Percentiles rank a stretch among this genome's conserved stretches.
These are phyloP conservation scores for Candida wancherniae DNA, from an alignment of 805 yeast species.

Conservation along the genomic window DNA sequence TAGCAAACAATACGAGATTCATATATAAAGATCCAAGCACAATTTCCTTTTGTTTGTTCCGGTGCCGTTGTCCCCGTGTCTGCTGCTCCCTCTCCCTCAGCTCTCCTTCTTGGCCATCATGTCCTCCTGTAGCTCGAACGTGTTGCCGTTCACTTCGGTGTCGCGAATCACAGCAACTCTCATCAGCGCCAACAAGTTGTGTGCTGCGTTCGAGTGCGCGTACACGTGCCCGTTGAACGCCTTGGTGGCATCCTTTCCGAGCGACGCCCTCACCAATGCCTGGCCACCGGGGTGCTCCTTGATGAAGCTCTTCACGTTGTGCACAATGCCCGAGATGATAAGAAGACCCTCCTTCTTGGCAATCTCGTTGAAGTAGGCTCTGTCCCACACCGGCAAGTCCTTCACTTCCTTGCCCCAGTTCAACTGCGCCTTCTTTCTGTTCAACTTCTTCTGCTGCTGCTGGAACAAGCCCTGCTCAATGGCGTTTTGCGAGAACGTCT, in stretches of 20 bases:
- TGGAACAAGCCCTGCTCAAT: constrained; percentile 78
- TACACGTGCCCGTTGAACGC: constrained; percentile 87
- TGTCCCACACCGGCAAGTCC: constrained; percentile 71
- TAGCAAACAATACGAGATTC: no score
- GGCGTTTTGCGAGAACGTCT: constrained; percentile 73
- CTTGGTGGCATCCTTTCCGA: constrained; percentile 77
- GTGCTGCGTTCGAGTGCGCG: constrained; percentile 82
- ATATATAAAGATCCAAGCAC: no score
- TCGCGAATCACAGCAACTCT: constrained; percentile 77
- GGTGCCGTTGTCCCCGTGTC: no score
- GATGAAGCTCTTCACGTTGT: constrained; percentile 64
- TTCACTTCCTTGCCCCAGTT: constrained; percentile 73
- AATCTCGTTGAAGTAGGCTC: constrained; percentile 50
- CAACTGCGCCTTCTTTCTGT: constrained; percentile 53
- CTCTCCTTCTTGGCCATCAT: constrained; percentile 35
- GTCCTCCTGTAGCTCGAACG: constrained; percentile 48
- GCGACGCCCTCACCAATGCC: constrained; percentile 62
- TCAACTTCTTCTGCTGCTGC: constrained; percentile 78
- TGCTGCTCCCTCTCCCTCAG: no score
- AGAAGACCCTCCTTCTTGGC: constrained; percentile 56
- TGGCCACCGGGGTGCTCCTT: constrained; percentile 84
- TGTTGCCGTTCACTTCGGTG: constrained; percentile 51
- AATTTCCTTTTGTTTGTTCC: no score
- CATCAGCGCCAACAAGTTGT: constrained; percentile 74
- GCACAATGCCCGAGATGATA: constrained; percentile 74